Base-by-base conservation (phyloP, 2,329 filamentous ascomycete species). In the Thielaviopsis musarum region DNA sequence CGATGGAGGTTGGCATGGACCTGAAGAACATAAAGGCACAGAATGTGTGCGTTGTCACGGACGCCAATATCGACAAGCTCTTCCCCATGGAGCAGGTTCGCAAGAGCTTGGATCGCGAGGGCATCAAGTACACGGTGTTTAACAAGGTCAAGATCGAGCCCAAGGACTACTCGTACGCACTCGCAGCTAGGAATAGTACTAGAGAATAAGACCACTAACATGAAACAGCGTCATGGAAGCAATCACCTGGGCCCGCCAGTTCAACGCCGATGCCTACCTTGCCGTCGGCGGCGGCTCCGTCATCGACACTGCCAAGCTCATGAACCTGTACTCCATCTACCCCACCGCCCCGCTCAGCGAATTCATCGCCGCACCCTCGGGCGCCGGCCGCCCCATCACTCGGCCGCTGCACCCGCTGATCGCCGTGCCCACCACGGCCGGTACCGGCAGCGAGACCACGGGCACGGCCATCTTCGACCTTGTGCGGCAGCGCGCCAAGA, bases 391-490 rank as follows among this genome's bases (percentile, higher is more conserved):
- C 48, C 86, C 86, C 0, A 84, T 90, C 60, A 78, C 78, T 38
- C 80, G 78, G 58, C 76, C 80, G 48, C 73, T 90, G 5, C 80
- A 78, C 65, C 86, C 87, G 1, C 75, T 90, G 7, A 82, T 90
- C 53, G 86, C 86, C 54, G 82, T 90, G 1, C 86, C 86, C 2
- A 90, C 87, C 0, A 90, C 86, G 1, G 86, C 87, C 22, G 86
- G 86, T 54, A 93, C 88, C n/a, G 88, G 89, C 3, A 93, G 88
- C 59, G 93, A 98, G 72, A 98, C 93, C 0, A 98, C 93, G 0
- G 94, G 93, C 21, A 98, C 93, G 0, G 94, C 94, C 57, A 98
- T 98, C 72, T 98, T 98, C 70, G 93, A 98, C 67, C 80, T 98
- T 0, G 88, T 94, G 1, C 82, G 85, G 53, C 89, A 89, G 70